Base-by-base conservation (phyloP, 2,329 filamentous ascomycete species). In the Ophiocordyceps polyrhachis-furcata region DNA sequence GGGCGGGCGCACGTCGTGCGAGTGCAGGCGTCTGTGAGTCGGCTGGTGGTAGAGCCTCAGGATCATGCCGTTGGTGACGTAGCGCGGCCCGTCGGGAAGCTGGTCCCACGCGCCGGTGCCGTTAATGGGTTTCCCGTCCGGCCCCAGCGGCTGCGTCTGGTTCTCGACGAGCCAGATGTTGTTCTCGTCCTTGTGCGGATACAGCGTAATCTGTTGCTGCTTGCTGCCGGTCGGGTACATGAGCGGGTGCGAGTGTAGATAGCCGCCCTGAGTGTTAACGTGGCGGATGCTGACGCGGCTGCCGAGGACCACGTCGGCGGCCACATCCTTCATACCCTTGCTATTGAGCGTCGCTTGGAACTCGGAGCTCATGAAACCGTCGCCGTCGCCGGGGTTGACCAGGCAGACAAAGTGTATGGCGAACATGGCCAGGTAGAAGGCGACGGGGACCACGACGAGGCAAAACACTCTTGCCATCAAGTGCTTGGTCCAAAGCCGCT, bases 311-410 rank as follows among this genome's bases (percentile, higher is more conserved):
- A 98, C 82, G 64, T 98, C 88, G 28, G 84, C 91, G 2, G 91
- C 82, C 5, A 93, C 87, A 62, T 93, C 87, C 59, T 86, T 81
- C 91, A 98, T 98, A 44, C 76, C 80, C 70, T 96, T 98, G 56
- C 79, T 88, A 67, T 96, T 98, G 52, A 98, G 71, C 2, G 91
- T 96, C 29, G 91, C 83, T 67, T 98, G 91, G 70, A 98, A 98
- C 59, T 98, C 91, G 45, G 89, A 94, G 58, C 88, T 95, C 91
- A 98, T 98, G 70, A 98, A 98, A 45, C 91, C 91, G 62, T 98
- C 91, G 45, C 91, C 91, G 44, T 98, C 91, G 48, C 91, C 91
- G 25, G 91, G 91, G 65, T 98, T 98, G 48, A 81, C 76, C 40
- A 98, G 74, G 69, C 85, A 93, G 53, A 88, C 53, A 65, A 98